Base-by-base conservation (phyloP, 1,284 basidiomycete species). In the Fomes fomentarius region DNA sequence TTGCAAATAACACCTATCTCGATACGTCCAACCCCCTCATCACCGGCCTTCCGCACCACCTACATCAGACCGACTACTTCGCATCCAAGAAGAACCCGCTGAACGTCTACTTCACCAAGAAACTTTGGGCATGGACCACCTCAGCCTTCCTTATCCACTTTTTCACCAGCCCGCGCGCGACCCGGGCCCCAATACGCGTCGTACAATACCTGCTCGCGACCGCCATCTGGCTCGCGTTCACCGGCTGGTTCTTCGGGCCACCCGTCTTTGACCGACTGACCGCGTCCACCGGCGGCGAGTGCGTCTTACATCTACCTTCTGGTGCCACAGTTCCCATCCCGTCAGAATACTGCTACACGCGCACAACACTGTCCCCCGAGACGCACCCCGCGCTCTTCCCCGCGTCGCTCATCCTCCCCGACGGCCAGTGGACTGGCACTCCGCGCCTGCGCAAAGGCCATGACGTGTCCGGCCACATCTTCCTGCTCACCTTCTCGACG, bases 381-480 rank as follows among this genome's bases (percentile, higher is more conserved):
- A 83, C 85, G 0, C 87, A 93, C 60, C 86, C 91, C 0, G 64
- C 74, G 14, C 73, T 93, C 34, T 93, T 94, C 69, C 66, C 76
- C 4, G 62, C 74, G 11, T 68, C 75, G 25, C 58, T 77, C 31
- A 54, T 70, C 9, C 64, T 75, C 17, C 74, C 77, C 0, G 71
- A 74, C 1, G 48, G 54, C 2, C 72, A 71, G 19, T 87, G 83
- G 80, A 65, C 65, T 14, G 78, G 74, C 0, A 63, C 72, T 0
- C 87, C 89, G 7, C 73, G 82, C 37, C 70, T 93, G 62, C 82
- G 83, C 66, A 86, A 82, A 56, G 96, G 96, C 0, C 94, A 97
- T 70, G 96, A 99, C 67, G 85, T 98, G 12, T 96, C 93, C 0
- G 96, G 96, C 2, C 96, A 99, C 69, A 82, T 94, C 24, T 98